These are phyloP conservation scores for Backusella tarrabulga DNA, from an alignment of 192 early-diverging fungal species.

Conservation along the genomic window DNA sequence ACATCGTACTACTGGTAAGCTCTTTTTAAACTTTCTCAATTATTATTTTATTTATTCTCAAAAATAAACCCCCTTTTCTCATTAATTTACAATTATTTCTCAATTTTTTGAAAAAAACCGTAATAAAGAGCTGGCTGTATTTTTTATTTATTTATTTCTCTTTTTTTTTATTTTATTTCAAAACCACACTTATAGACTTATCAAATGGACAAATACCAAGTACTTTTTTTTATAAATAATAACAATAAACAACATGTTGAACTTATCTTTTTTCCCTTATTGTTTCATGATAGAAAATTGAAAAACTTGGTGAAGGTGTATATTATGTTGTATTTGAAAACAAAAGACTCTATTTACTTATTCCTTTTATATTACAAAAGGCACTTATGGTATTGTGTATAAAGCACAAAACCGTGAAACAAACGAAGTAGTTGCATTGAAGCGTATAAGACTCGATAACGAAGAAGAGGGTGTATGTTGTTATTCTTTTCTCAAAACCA, in stretches of 20 bases:
- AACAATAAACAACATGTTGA: neutral
- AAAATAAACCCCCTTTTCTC: no score
- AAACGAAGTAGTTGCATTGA: constrained; percentile 96
- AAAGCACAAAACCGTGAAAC: constrained; percentile 96
- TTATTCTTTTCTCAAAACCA: neutral
- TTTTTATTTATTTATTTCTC: neutral
- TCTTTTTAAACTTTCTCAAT: no score
- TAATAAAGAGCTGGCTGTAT: neutral
- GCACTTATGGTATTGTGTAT: constrained; percentile 99
- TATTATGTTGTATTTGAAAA: neutral
- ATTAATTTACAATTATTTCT: no score
- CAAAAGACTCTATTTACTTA: neutral
- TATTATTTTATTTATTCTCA: no score
- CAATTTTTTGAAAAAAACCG: no score
- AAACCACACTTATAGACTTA: neutral
- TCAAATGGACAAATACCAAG: constrained; percentile 66
- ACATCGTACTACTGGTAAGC: no score
- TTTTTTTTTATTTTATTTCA: neutral
- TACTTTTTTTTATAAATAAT: constrained; percentile 6
- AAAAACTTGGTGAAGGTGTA: constrained; percentile 94
- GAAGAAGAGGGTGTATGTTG: constrained; percentile 78
- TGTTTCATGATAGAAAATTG: constrained; percentile 78
- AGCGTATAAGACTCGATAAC: constrained; percentile 89
- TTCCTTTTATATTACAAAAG: constrained; percentile 25
- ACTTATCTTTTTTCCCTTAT: neutral